Conservation (phyloP, 1,284 basidiomycete genomes). For the Apiotrichum siamense region DNA sequence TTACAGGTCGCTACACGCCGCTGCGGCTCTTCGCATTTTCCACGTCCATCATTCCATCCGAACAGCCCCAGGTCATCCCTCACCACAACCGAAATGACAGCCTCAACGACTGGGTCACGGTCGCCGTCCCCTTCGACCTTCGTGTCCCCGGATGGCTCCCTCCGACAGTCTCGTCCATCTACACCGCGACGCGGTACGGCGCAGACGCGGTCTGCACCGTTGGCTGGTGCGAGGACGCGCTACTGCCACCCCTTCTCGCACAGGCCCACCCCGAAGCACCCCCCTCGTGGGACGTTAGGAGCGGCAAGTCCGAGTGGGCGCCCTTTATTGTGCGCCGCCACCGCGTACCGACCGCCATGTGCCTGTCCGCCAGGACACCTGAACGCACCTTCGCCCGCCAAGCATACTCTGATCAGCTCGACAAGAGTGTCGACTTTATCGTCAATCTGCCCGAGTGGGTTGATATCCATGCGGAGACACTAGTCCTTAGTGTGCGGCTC, state of each 20-base stretch:
- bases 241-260: neutral
- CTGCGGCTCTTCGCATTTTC: conserved; percentile 26
- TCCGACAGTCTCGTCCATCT: conserved; percentile 23
- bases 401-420: conserved; percentile 15
- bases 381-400: conserved; percentile 28
- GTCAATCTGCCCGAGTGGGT: conserved; percentile 42
- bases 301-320: conserved; percentile 10
- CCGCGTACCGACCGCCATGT: conserved; percentile 22
- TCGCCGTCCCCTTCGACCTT: conserved; percentile 42
- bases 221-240: conserved; percentile 25
- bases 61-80: conserved; percentile 20
- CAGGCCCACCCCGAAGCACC: neutral
- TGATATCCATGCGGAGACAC: conserved; percentile 33
- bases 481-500: conserved; percentile 35
- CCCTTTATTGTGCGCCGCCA: conserved; percentile 34
- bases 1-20: conserved; percentile 40
- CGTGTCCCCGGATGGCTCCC: conserved; percentile 45
- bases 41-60: conserved; percentile 12
- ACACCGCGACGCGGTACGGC: conserved; percentile 33
- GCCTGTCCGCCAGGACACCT: conserved; percentile 1
- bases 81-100: conserved; percentile 8
- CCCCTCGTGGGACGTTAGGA: too few relatives aligned
- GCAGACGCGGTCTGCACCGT: conserved; percentile 22
- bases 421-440: conserved; percentile 35
- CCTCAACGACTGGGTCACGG: conserved; percentile 10